Percentiles rank a stretch among this genome's conserved stretches.
Conservation (phyloP, 176 grass and related monocot genomes). For the Pontederia crassipes region DNA sequence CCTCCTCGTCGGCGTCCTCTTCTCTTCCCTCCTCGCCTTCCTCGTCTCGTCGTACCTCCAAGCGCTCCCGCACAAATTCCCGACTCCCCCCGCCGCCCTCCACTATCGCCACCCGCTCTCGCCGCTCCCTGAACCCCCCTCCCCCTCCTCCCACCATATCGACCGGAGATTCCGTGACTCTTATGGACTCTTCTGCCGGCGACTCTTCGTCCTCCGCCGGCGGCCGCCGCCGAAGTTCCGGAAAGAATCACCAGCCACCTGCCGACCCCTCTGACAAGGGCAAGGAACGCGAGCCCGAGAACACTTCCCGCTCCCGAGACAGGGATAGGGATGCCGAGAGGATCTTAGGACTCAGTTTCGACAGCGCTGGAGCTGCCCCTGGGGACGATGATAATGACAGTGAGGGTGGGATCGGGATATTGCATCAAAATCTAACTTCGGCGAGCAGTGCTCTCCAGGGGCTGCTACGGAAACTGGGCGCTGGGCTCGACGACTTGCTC, state of each 20-base stretch:
- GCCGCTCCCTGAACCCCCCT: conserved; percentile 32
- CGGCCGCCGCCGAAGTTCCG: conserved; percentile 33
- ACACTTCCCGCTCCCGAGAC: conserved; percentile 33
- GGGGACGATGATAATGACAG: conserved; percentile 52
- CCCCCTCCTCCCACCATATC: conserved; percentile 21
- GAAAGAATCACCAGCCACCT: conserved; percentile 5
- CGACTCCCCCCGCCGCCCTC: conserved; percentile 23
- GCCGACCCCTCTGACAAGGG: conserved; percentile 39
- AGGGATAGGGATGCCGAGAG: conserved; percentile 55
- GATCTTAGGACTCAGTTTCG: conserved; percentile 51
- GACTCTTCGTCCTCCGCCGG: conserved; percentile 21
- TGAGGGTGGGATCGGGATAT: conserved; percentile 40
- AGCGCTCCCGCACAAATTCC: conserved; percentile 28
- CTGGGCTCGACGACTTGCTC: conserved; percentile 66
- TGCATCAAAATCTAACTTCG: conserved; percentile 59
- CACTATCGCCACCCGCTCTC: conserved; percentile 28
- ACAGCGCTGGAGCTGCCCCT: conserved; percentile 14
- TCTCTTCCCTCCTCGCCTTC: conserved; percentile 47
- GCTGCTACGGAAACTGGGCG: conserved; percentile 64
- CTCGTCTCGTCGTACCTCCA: conserved; percentile 15
- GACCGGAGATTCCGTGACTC: background rate
- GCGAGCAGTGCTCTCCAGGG: conserved; percentile 75
- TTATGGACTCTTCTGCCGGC: conserved; percentile 42
- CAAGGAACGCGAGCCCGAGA: conserved; percentile 69
- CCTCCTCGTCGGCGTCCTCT: conserved; percentile 45